Evolutionary conservation across 305 asterid species (phyloP), one percentile per base, ranked within the genome.

Genomic region (Fraxinus paxiana): DNA sequence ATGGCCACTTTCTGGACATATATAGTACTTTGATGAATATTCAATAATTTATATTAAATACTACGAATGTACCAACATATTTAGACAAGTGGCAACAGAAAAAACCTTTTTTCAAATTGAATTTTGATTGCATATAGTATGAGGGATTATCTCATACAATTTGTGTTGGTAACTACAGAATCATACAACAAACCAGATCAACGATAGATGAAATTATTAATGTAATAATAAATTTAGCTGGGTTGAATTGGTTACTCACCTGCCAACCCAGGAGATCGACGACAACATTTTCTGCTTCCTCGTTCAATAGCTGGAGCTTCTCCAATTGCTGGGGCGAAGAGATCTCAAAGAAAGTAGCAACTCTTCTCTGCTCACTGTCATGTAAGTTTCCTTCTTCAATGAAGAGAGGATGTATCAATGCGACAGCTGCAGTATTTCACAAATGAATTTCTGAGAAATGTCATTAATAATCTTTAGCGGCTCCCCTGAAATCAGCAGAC

Each of bases 221-320:
- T 77, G 43, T 33, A 59, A 38, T 31, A 41, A 81, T 26, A 18
- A 8, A 46, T 26, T 4, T 37, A 38, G 56, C 30, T 12, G 6
- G 61, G 6, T 7, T 8, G 13, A 54, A 56, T 78, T 33, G 59
- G 51, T 30, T 26, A 46, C 75, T 6, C 74, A 92, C 98, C 95
- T 92, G 95, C 97, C 98, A 94, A 81, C 91, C 92, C 46, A 85
- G 78, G 72, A 94, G 90, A 92, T 90, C 71, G 81, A 94, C 92
- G 48, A 94, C 88, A 38, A 92, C 76, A 77, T 86, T 90, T 12
- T 90, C 97, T 15, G 88, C 88, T 72, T 83, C 83, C 51, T 91
- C 92, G 72, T 85, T 84, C 79, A 61, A 82, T 9, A 69, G 84
- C 70, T 88, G 91, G 76, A 94, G 90, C 84, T 88, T 90, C 85